Percentiles rank a stretch among this genome's conserved stretches.
Evolutionary conservation across 2,329 filamentous ascomycete genomes (phyloP).

Genomic region (Pseudovirgaria hyperparasitica): DNA sequence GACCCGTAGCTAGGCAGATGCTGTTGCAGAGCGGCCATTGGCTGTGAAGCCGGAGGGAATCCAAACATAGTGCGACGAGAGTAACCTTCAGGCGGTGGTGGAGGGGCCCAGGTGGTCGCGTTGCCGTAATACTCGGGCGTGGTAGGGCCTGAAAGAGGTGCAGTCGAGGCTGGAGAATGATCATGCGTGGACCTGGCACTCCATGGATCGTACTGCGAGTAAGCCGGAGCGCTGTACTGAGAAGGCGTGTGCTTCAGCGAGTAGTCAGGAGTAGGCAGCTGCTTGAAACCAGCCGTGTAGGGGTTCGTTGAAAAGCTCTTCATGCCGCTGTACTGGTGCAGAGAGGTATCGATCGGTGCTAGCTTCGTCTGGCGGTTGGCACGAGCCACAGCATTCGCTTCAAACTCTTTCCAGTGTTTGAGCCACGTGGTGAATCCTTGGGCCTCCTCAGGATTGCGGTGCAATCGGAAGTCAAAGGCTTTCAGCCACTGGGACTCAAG

Average conservation of each 20-base stretch:
- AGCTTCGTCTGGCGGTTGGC: conserved; percentile 30
- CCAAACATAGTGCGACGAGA: conserved; percentile 30
- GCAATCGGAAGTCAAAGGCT: conserved; percentile 71
- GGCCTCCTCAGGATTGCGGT: conserved; percentile 68
- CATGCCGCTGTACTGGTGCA: conserved; percentile 38
- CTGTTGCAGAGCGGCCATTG: conserved; percentile 29
- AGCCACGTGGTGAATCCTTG: conserved; percentile 58
- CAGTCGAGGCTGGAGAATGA: conserved; percentile 40
- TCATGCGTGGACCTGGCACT: conserved; percentile 24
- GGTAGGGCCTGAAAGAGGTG: conserved; percentile 39
- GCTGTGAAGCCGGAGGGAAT: conserved; percentile 24
- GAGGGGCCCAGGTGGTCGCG: conserved; percentile 35
- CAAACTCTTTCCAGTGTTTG: conserved; percentile 53
- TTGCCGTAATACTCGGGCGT: conserved; percentile 41
- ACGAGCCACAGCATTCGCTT: conserved; percentile 34
- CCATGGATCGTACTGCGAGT: conserved; percentile 29
- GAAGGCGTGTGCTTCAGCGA: conserved; percentile 22
- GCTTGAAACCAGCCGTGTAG: conserved; percentile 28
- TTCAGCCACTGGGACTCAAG: conserved; percentile 82
- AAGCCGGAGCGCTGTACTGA: conserved; percentile 22
- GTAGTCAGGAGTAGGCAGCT: conserved; percentile 18
- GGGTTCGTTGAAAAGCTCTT: too few species aligned
- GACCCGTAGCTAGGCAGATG: conserved; percentile 21
- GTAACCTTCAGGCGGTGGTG: conserved; percentile 26
- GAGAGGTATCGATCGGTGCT: conserved; percentile 52